Conservation (phyloP, 2,329 filamentous ascomycete genomes). For the Penicillium aurantiogriseum region DNA sequence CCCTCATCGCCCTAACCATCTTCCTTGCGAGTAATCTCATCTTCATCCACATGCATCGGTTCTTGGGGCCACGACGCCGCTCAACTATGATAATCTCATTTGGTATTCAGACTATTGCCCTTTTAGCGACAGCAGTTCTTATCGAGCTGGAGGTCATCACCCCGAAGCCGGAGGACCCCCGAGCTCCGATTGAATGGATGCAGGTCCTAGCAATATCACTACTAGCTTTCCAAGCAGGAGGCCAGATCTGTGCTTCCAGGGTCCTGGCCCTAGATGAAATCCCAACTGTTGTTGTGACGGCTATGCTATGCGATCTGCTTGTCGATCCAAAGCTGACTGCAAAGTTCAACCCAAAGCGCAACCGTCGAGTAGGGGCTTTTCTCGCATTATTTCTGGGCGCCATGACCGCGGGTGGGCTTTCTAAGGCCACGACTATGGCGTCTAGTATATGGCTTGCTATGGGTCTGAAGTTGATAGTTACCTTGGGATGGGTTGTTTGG, state of each 20-base stretch:
- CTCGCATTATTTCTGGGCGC: slow-evolving; percentile 42
- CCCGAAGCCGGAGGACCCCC: slow-evolving; percentile 29
- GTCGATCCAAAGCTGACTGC: slow-evolving; percentile 34
- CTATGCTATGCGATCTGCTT: slow-evolving; percentile 41
- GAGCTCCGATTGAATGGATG: slow-evolving; percentile 36
- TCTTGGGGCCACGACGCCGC: slow-evolving; percentile 35
- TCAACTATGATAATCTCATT: slow-evolving; percentile 43
- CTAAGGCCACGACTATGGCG: slow-evolving; percentile 36
- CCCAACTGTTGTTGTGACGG: slow-evolving; percentile 44
- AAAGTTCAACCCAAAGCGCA: slow-evolving; percentile 31
- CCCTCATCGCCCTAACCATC: slow-evolving; percentile 39
- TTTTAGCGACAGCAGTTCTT: slow-evolving; percentile 37
- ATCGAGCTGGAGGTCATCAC: slow-evolving; percentile 36
- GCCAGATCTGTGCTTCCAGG: slow-evolving; percentile 41
- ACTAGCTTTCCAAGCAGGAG: slow-evolving; percentile 42
- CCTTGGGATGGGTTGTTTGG: slow-evolving; percentile 41
- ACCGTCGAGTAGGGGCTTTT: slow-evolving; percentile 38
- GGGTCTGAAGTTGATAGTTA: slow-evolving; percentile 37
- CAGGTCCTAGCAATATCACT: slow-evolving; percentile 40
- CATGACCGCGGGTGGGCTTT: slow-evolving; percentile 42
- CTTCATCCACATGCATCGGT: slow-evolving; percentile 38
- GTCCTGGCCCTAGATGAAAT: slow-evolving; percentile 41
- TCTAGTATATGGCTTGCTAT: slow-evolving; percentile 43
- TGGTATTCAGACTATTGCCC: slow-evolving; percentile 35
- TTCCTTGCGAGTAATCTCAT: slow-evolving; percentile 43